Base-by-base conservation (phyloP, 495 filamentous ascomycete genomes). In the Collariella sp. region DNA sequence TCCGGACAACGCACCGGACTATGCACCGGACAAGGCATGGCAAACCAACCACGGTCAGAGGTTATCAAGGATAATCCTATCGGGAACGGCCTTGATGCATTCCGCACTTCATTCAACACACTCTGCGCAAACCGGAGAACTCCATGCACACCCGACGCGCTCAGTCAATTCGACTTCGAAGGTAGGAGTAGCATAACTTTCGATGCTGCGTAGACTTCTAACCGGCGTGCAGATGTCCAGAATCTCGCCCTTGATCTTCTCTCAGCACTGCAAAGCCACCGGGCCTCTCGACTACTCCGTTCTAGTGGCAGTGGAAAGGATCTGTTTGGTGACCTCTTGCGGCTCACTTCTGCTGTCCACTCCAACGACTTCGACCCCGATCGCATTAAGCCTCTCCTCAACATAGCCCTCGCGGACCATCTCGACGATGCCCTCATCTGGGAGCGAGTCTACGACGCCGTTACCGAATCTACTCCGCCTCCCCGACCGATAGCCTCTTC, bases 331-430 rank as follows among this genome's bases (percentile, higher is more conserved):
- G 55, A 68, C 34, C 59, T 70, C 4, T 50, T 34, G 44, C 58
- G 52, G 39, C 56, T 72, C 24, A 63, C 18, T 31, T 49, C 61
- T 6, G 57, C 65, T 6, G 50, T 67, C 56, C 41, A 45, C 51
- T 70, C 70, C 50, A 56, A 67, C 46, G 54, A 68, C 55, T 72
- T 71, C 59, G 62, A 70, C 54, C 41, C 65, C 52, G 60, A 69
- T 35, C 57, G 59, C n/a, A 66, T 70, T 20, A 53, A 56, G 35
- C 63, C 62, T 35, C 60, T 71, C 52, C 53, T 72, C 11, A 64
- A 56, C 35, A 36, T 56, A 53, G 57, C 63, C 49, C 50, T 73
- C 52, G 44, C 58, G 19, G 46, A 62, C 19, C 39, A 47, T 24
- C 41, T 26, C 5, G 22, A 44, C 20, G 41, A 44, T 44, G 5